Evolutionary conservation across 768 basidiomycete genomes (phyloP).

Genomic region (Auricularia sp.): DNA sequence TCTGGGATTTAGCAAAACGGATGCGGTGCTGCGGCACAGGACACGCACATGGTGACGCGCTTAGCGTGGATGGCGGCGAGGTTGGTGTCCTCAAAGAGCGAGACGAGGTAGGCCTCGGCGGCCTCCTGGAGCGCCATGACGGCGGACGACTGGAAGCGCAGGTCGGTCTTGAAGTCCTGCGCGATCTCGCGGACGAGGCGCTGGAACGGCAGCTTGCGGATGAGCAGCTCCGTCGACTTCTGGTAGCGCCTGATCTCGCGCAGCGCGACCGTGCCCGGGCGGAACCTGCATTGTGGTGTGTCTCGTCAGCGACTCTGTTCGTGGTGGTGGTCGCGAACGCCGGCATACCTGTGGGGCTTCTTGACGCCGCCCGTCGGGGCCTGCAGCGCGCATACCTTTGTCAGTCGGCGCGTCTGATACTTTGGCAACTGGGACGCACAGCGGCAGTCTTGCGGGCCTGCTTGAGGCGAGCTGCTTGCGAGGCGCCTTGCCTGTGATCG

Average conservation of each 20-base stretch:
- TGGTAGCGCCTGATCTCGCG: constrained; percentile 53
- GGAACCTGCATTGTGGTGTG: constrained; percentile 28
- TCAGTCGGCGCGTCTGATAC: background rate
- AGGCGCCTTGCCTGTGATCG: constrained; percentile 34
- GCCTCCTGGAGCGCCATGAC: constrained; percentile 48
- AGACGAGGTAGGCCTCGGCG: constrained; percentile 58
- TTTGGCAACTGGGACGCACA: background rate
- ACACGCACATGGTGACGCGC: constrained; percentile 28
- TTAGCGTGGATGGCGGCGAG: constrained; percentile 54
- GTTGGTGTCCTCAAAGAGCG: constrained; percentile 62
- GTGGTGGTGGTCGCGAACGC: constrained; percentile 15
- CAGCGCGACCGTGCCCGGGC: constrained; percentile 69
- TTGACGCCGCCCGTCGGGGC: constrained; percentile 34
- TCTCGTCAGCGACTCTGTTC: constrained; percentile 22
- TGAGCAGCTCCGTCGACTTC: constrained; percentile 40
- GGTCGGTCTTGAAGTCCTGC: constrained; percentile 58
- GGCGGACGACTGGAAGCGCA: constrained; percentile 66
- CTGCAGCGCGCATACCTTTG: constrained; percentile 11
- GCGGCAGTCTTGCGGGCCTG: constrained; percentile 52
- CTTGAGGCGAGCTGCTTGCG: constrained; percentile 35
- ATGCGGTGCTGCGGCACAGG: too few species aligned
- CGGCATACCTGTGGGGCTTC: constrained; percentile 26
- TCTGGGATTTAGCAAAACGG: too few species aligned
- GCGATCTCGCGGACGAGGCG: constrained; percentile 43
- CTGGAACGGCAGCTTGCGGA: constrained; percentile 42